Percentiles rank a stretch among this genome's conserved stretches.
These are phyloP conservation scores for Aspergillus sclerotialis DNA, from an alignment of 2,329 filamentous ascomycete species.

Conservation along the genomic window DNA sequence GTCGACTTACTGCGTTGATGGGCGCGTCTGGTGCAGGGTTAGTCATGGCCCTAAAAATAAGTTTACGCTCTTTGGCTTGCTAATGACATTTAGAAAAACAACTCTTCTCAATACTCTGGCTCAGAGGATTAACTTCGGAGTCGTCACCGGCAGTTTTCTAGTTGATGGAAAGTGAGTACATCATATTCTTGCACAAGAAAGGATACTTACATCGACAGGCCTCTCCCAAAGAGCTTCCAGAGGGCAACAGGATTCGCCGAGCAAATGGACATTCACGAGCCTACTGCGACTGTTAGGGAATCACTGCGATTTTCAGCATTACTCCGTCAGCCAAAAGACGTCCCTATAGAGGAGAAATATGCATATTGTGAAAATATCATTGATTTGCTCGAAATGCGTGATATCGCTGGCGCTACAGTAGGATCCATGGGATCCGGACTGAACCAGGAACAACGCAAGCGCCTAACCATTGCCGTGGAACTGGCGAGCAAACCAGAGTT, in stretches of 20 bases:
- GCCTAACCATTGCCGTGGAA: constrained; percentile 59
- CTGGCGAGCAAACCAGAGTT: constrained; percentile 54
- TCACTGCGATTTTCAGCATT: constrained; percentile 60
- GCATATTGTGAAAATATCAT: constrained; percentile 63
- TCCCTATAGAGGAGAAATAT: constrained; percentile 55
- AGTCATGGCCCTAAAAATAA: constrained; percentile 6
- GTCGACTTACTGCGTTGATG: constrained; percentile 72
- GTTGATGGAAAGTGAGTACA: constrained; percentile 37
- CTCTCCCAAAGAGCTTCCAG: constrained; percentile 44
- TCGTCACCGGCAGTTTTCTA: constrained; percentile 37
- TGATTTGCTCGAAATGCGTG: constrained; percentile 61
- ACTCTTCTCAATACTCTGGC: constrained; percentile 42
- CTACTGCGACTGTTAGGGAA: constrained; percentile 60
- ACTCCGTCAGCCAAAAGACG: constrained; percentile 54
- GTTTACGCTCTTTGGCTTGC: too few species aligned
- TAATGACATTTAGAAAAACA: constrained; percentile 39
- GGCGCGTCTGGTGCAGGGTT: constrained; percentile 59
- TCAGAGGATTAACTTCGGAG: constrained; percentile 39
- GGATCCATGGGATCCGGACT: constrained; percentile 54
- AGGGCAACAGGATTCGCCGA: constrained; percentile 50
- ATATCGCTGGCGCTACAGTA: constrained; percentile 59
- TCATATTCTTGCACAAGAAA: too few species aligned
- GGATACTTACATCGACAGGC: constrained; percentile 17
- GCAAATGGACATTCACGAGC: constrained; percentile 62
- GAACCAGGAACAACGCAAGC: constrained; percentile 60